phyloP scores from a whole-genome alignment of 805 yeast genomes.

The Saturnispora galanensis region DNA sequence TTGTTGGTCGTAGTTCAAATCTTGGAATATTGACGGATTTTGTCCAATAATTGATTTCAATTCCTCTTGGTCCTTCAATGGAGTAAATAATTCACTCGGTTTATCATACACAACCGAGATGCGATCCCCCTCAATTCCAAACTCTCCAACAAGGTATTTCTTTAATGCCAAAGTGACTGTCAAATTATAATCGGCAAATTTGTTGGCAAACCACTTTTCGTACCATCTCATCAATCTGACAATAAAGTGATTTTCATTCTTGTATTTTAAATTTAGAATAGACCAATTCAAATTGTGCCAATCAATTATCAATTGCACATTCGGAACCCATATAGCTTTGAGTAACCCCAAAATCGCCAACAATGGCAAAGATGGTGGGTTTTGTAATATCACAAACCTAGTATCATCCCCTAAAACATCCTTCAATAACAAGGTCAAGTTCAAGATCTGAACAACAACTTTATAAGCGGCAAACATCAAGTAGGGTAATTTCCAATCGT shows the following conservation, averaged over 20 bases:
- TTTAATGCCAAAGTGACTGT: constrained; percentile 78
- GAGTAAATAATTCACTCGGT: constrained; percentile 62
- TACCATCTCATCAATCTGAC: constrained; percentile 51
- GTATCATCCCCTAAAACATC: constrained; percentile 47
- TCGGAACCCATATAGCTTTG: constrained; percentile 33
- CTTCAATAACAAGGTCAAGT: constrained; percentile 40
- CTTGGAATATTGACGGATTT: constrained; percentile 26
- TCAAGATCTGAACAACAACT: constrained; percentile 44
- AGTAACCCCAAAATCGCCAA: constrained; percentile 52
- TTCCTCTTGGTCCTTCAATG: constrained; percentile 29
- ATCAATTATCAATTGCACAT: constrained; percentile 66
- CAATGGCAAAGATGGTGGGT: constrained; percentile 89
- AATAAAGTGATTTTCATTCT: constrained; percentile 45
- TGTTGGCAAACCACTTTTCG: constrained; percentile 51
- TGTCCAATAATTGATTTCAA: constrained; percentile 26
- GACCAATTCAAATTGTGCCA: constrained; percentile 95
- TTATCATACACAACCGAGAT: constrained; percentile 73
- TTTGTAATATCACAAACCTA: constrained; percentile 66
- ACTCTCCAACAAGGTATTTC: constrained; percentile 42
- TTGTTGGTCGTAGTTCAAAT: constrained; percentile 13
- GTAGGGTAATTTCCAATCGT: constrained; percentile 38
- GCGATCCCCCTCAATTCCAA: constrained; percentile 39
- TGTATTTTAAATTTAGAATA: constrained; percentile 58
- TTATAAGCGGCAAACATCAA: constrained; percentile 49
- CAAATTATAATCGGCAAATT: constrained; percentile 58